phyloP scores from a whole-genome alignment of 352 stramenopile species.

The Proteromonas lacertae region DNA sequence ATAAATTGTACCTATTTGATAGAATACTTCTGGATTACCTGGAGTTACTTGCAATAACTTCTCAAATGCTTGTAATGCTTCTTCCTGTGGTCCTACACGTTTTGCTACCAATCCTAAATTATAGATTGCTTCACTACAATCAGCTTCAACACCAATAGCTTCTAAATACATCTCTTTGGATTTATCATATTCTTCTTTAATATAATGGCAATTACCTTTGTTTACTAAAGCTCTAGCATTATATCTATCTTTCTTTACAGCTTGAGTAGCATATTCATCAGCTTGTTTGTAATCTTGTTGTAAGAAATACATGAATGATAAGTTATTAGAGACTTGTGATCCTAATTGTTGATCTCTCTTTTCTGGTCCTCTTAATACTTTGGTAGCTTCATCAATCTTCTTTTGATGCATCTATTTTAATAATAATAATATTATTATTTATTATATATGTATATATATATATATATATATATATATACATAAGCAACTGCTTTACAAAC shows the following conservation, averaged over 20 bases:
- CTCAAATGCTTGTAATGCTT: constrained; percentile 71
- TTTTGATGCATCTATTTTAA: constrained; percentile 55
- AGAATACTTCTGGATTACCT: constrained; percentile 45
- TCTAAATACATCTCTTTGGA: constrained; percentile 79
- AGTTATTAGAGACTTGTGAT: constrained; percentile 61
- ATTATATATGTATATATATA: not conserved
- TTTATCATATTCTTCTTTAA: constrained; percentile 49
- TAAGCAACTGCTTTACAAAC: too few relatives aligned
- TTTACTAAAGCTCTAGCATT: constrained; percentile 84
- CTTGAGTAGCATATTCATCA: constrained; percentile 52
- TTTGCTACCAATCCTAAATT: constrained; percentile 49
- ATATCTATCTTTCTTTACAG: constrained; percentile 61
- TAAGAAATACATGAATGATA: constrained; percentile 81
- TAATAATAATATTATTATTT: constrained; percentile 14
- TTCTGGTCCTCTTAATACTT: constrained; percentile 56
- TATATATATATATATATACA: constrained; percentile 13
- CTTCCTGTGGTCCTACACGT: constrained; percentile 21
- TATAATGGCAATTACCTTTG: constrained; percentile 76
- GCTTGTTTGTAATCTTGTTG: constrained; percentile 48
- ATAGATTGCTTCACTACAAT: constrained; percentile 75
- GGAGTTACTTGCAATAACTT: constrained; percentile 75
- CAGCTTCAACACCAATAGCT: constrained; percentile 49
- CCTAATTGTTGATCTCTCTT: constrained; percentile 66
- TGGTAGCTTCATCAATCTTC: constrained; percentile 50
- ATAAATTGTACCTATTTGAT: constrained; percentile 22